Evolutionary conservation across 1,139 yeast species (phyloP).

Genomic region (Lodderomyces metapsilosis): DNA sequence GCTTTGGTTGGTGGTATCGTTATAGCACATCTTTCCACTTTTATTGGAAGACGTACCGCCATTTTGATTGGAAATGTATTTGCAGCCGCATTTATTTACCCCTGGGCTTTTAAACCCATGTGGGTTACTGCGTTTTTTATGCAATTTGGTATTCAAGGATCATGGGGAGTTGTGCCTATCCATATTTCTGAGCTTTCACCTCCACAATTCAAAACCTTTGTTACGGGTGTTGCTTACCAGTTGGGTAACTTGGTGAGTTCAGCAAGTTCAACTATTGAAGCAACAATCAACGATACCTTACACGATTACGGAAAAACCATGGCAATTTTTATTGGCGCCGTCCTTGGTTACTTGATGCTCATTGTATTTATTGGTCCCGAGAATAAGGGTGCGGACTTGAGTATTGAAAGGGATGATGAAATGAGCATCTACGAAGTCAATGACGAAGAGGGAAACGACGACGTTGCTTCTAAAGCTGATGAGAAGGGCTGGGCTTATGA

Average conservation of each 20-base stretch:
- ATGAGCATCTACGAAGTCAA: constrained; percentile 9
- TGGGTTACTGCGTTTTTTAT: constrained; percentile 77
- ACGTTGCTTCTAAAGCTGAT: too few species aligned
- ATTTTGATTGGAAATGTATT: constrained; percentile 56
- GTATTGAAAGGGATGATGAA: constrained; percentile 23
- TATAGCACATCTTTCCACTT: constrained; percentile 35
- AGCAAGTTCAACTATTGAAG: constrained; percentile 80
- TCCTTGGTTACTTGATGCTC: constrained; percentile 60
- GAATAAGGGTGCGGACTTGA: constrained; percentile 44
- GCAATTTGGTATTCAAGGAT: constrained; percentile 82
- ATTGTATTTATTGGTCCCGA: constrained; percentile 74
- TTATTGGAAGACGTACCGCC: constrained; percentile 35
- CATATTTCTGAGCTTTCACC: constrained; percentile 73
- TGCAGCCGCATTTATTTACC: constrained; percentile 68
- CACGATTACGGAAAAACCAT: constrained; percentile 52
- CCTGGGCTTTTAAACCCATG: constrained; percentile 63
- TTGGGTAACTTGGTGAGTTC: constrained; percentile 82
- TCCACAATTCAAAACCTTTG: constrained; percentile 71
- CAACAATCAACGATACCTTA: constrained; percentile 43
- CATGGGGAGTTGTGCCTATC: constrained; percentile 84
- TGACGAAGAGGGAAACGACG: too few species aligned
- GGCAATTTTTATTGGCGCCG: constrained; percentile 83
- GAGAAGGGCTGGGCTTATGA: too few species aligned
- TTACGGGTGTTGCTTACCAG: constrained; percentile 76
- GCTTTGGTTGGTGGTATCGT: constrained; percentile 37